Evolutionary conservation across 202 grass and related monocot species (phyloP).

Genomic region (Thinopyrum obtusiflorum): DNA sequence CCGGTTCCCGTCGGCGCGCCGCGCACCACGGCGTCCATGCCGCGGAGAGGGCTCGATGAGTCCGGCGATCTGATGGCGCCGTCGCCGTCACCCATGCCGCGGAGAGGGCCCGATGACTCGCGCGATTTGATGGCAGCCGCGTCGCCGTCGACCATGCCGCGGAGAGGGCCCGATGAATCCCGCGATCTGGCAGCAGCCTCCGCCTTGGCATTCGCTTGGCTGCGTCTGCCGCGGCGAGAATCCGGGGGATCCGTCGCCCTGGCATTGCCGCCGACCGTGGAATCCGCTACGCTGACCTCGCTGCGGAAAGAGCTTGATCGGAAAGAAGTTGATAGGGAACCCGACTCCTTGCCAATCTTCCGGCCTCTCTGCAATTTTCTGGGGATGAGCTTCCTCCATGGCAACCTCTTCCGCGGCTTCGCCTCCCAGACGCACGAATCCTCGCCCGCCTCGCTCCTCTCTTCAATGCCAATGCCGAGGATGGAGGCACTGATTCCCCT

Average conservation of each 20-base stretch:
- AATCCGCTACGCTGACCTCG: background rate
- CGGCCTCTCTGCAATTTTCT: conserved; percentile 30
- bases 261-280: background rate
- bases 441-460: conserved; percentile 24
- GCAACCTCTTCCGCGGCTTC: conserved; percentile 39
- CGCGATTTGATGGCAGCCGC: no score
- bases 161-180: background rate
- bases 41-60: no score
- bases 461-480: conserved; percentile 13
- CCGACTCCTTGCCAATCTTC: conserved; percentile 12
- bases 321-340: background rate
- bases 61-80: no score
- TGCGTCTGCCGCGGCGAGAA: background rate
- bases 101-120: background rate
- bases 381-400: conserved; percentile 58
- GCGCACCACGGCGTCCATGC: no score
- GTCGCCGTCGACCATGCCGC: background rate
- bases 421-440: conserved; percentile 16
- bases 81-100: no score
- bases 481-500: conserved; percentile 20
- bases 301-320: conserved; percentile 29
- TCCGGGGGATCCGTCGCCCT: background rate
- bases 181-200: background rate
- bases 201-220: background rate
- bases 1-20: no score